These are phyloP conservation scores for Pneumocystis wakefieldiae DNA, from an alignment of 1,139 yeast species.

Conservation along the genomic window DNA sequence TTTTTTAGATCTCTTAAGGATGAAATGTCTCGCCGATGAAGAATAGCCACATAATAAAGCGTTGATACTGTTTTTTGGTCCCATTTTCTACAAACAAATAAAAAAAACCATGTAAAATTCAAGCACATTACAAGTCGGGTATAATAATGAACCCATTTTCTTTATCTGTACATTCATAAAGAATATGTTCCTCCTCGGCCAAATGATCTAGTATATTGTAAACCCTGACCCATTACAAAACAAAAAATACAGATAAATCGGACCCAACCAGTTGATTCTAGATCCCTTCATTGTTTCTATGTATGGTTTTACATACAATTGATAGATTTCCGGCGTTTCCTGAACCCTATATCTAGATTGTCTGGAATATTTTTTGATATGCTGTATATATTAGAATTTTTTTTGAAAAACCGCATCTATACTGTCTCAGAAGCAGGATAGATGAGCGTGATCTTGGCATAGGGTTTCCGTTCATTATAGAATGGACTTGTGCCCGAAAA, in stretches of 20 bases:
- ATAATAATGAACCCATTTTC: slow-evolving; percentile 34
- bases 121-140: slow-evolving; percentile 25
- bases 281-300: slow-evolving; percentile 63
- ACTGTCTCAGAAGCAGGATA: slow-evolving; percentile 69
- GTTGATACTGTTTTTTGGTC: slow-evolving; percentile 57
- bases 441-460: slow-evolving; percentile 59
- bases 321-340: slow-evolving; percentile 73
- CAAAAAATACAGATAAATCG: neutral
- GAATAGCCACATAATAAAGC: slow-evolving; percentile 66
- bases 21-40: slow-evolving; percentile 52
- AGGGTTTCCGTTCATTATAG: slow-evolving; percentile 34
- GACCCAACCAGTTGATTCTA: slow-evolving; percentile 52
- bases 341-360: slow-evolving; percentile 45
- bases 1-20: slow-evolving; percentile 60
- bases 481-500: slow-evolving; percentile 39
- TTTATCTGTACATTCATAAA: slow-evolving; percentile 45
- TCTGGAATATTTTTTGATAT: slow-evolving; percentile 54
- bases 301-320: slow-evolving; percentile 51
- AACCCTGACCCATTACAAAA: slow-evolving; percentile 28
- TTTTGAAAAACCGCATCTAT: neutral
- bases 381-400: slow-evolving; percentile 26
- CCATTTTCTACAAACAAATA: slow-evolving; percentile 71
- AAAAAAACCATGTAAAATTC: slow-evolving; percentile 26
- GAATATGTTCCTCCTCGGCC: slow-evolving; percentile 68
- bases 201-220: slow-evolving; percentile 67